A percentile compares a stretch with the other conserved stretches of the same genome.
These are phyloP conservation scores for Leishmania guyanensis DNA, from an alignment of 208 protist species.

Conservation along the genomic window DNA sequence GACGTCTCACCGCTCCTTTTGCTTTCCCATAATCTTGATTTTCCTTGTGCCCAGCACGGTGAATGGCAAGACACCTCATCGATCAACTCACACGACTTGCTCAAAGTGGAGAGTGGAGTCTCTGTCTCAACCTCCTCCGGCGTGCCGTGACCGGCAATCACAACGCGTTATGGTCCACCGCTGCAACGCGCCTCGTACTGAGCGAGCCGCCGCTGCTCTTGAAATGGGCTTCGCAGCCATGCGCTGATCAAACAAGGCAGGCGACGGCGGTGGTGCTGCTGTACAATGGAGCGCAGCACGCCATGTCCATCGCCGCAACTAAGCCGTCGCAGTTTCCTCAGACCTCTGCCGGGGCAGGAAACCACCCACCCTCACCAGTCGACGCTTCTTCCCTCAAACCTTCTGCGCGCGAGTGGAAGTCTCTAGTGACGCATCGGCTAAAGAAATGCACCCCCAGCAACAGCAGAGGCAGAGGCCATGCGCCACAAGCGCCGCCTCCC, in stretches of 20 bases:
- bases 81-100: conserved; percentile 1
- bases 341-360: not conserved
- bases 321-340: not conserved
- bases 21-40: not conserved
- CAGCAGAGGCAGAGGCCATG: not conserved
- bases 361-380: not conserved
- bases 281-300: not conserved
- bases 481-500: not conserved
- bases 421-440: not conserved
- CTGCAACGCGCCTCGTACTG: not conserved
- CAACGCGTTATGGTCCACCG: not conserved
- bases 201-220: not conserved
- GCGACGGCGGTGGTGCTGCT: not conserved
- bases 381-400: not conserved
- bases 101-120: conserved; percentile 10
- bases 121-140: conserved; percentile 18
- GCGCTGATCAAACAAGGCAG: not conserved
- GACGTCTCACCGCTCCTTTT: not conserved
- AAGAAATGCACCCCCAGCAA: not conserved
- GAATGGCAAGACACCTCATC: not conserved
- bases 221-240: not conserved
- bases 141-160: not conserved
- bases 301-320: not conserved
- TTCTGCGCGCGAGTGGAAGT: not conserved
- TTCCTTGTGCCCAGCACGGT: no score